Evolutionary conservation across 805 yeast genomes (phyloP), one percentile per base, ranked within the genome.

Genomic region (Lachancea fermentati): DNA sequence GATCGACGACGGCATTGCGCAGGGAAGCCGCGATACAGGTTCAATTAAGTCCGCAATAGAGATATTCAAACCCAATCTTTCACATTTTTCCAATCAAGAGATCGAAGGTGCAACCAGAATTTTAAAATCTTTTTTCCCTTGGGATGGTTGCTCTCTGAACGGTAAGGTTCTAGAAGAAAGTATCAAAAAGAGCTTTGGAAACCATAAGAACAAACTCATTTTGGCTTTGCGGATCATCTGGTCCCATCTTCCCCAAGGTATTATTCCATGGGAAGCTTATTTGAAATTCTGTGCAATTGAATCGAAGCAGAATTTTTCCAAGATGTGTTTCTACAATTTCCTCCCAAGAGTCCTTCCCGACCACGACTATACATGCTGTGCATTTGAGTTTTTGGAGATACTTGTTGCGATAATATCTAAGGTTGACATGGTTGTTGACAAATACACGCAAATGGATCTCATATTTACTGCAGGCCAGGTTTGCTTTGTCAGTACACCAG

Each of bases 311-410:
- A 49, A 52, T 15, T 59, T 35, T 38, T 50, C 54, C n/a, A 50
- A 57, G 22, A 46, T 54, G 37, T 57, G 62, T 8, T 65, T 65
- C 30, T 63, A 64, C 43, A 60, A 58, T 36, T 47, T 56, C 12
- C 43, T 66, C 28, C 68, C 70, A 26, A 42, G 50, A 19, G 57
- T 50, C 34, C 44, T 65, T 13, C 66, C 68, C 8, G 56, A 65
- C 19, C 58, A 63, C 39, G 59, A 62, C 35, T 61, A 65, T 46
- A 51, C 63, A 7, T 61, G 64, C 48, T 49, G 64, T 14, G 45
- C 62, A 2, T 65, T 65, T 45, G 68, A 66, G 35, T 66, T 63
- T 44, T 45, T 66, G 37, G 69, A 65, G 36, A 44, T 66, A 26
- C 50, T 64, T 13, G 40, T 55, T 6, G 52, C 62, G n/a, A 57